phyloP scores from a whole-genome alignment of 83 land plant genomes.

The Picea abies region DNA sequence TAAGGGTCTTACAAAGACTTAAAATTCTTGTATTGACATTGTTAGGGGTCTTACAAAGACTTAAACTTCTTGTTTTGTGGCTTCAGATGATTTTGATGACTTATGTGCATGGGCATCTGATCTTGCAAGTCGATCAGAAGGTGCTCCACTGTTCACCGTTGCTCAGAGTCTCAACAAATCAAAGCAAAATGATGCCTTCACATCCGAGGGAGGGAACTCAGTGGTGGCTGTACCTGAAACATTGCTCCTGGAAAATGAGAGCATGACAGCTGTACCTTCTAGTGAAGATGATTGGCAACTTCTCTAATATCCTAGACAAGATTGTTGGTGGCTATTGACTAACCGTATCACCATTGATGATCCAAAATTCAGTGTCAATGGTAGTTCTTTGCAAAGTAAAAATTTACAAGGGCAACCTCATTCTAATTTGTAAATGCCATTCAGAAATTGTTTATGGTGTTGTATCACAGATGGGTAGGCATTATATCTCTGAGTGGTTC shows the following conservation, averaged over 20 bases:
- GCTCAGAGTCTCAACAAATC: slow-evolving; percentile 31
- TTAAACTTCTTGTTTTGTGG: neutral
- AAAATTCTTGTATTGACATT: too few species aligned
- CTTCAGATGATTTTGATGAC: slow-evolving; percentile 88
- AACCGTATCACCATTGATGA: too few species aligned
- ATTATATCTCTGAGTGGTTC: too few species aligned
- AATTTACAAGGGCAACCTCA: too few species aligned
- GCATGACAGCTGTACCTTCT: slow-evolving; percentile 11
- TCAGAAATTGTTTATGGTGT: too few species aligned
- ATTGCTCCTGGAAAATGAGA: slow-evolving; percentile 6
- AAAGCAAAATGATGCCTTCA: slow-evolving; percentile 13
- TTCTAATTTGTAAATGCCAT: too few species aligned
- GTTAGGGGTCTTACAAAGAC: too few species aligned
- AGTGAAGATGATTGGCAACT: slow-evolving; percentile 25
- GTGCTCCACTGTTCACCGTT: slow-evolving; percentile 95
- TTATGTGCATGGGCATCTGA: slow-evolving; percentile 79
- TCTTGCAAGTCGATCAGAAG: slow-evolving; percentile 74
- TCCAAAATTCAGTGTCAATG: too few species aligned
- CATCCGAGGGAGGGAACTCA: slow-evolving; percentile 4
- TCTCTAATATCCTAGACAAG: neutral
- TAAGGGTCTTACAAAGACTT: too few species aligned
- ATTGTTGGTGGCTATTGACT: neutral
- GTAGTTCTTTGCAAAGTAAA: too few species aligned
- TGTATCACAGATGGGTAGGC: too few species aligned
- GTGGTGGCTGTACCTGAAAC: slow-evolving; percentile 3